Percentiles rank a stretch among this genome's conserved stretches.
Conservation (phyloP, 2,329 filamentous ascomycete genomes). For the Blastomyces silverae region DNA sequence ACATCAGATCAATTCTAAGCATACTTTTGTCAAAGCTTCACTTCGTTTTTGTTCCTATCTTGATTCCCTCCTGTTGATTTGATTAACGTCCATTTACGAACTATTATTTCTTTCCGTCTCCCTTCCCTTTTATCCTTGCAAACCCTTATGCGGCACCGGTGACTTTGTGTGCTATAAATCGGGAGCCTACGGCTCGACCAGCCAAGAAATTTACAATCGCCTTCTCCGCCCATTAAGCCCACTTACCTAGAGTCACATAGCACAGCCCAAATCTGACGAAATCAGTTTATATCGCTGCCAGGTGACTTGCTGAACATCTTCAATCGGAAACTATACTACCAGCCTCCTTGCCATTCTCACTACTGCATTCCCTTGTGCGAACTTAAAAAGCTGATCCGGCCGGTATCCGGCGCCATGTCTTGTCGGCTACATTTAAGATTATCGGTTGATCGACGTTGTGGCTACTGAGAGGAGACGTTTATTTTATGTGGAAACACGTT, state of each 20-base stretch:
- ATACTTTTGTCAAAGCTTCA: not conserved
- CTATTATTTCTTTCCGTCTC: not conserved
- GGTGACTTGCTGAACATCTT: not conserved
- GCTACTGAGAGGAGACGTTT: not conserved
- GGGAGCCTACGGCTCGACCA: not conserved
- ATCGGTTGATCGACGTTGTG: not conserved
- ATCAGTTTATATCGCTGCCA: not conserved
- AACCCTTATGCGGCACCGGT: not conserved
- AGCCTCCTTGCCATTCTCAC: not conserved
- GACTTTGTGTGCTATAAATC: not conserved
- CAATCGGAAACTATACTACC: not conserved
- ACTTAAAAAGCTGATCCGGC: not conserved
- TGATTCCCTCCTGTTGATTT: conserved; percentile 7
- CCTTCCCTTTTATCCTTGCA: not conserved
- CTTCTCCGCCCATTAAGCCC: not conserved
- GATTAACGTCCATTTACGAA: conserved; percentile 5
- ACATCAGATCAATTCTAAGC: conserved; percentile 12
- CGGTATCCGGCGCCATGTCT: not conserved
- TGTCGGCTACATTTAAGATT: not conserved
- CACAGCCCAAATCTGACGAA: no score
- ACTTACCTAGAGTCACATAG: not conserved
- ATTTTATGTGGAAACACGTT: not conserved
- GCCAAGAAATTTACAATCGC: not conserved
- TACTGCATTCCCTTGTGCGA: not conserved
- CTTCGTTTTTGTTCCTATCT: not conserved